Conservation (phyloP, 192 early-diverging fungal genomes). For the Umbelopsis isabellina region DNA sequence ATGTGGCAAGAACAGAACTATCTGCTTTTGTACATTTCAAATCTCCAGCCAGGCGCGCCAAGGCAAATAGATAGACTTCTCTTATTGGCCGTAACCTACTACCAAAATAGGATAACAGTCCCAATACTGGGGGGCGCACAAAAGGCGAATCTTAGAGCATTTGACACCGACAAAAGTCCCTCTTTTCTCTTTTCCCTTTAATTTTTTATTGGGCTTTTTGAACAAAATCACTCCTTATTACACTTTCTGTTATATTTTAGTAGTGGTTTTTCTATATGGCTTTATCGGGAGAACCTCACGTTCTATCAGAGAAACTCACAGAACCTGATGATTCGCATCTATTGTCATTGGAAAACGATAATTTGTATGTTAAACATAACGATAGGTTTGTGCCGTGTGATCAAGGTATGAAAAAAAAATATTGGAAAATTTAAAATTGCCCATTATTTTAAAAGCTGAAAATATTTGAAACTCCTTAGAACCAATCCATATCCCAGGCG, state of each 20-base stretch:
- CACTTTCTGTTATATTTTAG: not conserved
- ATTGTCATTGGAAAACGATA: not conserved
- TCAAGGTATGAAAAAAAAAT: constrained; percentile 2
- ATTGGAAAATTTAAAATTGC: not conserved
- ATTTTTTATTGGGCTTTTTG: not conserved
- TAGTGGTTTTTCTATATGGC: too few species aligned
- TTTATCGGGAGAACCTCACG: too few species aligned
- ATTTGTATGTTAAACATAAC: constrained; percentile 7
- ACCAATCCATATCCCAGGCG: constrained; percentile 14
- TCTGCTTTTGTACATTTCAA: too few species aligned
- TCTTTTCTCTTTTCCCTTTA: not conserved
- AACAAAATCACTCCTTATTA: not conserved
- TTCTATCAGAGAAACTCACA: not conserved
- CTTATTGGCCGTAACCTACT: not conserved
- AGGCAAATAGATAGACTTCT: too few species aligned
- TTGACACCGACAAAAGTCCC: not conserved
- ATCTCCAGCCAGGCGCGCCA: too few species aligned
- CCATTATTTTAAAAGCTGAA: constrained; percentile 1
- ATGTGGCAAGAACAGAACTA: too few species aligned
- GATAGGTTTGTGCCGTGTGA: constrained; percentile 7
- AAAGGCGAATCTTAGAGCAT: not conserved
- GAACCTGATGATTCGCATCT: not conserved
- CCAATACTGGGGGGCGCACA: not conserved
- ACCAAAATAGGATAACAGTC: constrained; percentile 8
- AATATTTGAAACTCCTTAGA: not conserved